phyloP scores from a whole-genome alignment of 2,329 filamentous ascomycete species.

The Atkinsonella hypoxylon region DNA sequence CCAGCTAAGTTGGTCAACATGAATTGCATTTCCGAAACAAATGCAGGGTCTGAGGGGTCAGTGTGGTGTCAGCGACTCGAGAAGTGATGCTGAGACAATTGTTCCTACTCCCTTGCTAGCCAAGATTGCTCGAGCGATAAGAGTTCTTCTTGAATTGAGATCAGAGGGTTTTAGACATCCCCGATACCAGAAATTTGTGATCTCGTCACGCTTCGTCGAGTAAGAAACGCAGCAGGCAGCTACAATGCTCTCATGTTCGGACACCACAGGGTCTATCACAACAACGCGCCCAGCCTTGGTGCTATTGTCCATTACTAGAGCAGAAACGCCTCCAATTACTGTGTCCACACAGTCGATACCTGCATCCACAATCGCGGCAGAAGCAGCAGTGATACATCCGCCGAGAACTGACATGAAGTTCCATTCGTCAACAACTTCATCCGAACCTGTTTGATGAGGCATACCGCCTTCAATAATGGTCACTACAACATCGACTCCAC shows the following conservation, averaged over 20 bases:
- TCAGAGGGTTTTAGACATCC: slow-evolving; percentile 42
- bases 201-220: slow-evolving; percentile 73
- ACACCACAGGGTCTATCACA: slow-evolving; percentile 71
- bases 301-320: slow-evolving; percentile 43
- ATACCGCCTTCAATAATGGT: slow-evolving; percentile 92
- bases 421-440: slow-evolving; percentile 54
- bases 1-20: neutral
- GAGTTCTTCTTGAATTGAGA: slow-evolving; percentile 17
- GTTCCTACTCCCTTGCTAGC: slow-evolving; percentile 26
- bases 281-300: slow-evolving; percentile 28
- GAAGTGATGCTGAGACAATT: slow-evolving; percentile 21
- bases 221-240: slow-evolving; percentile 88
- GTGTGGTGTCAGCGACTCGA: slow-evolving; percentile 19
- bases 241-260: slow-evolving; percentile 64
- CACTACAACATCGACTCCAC: slow-evolving; percentile 86
- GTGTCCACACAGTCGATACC: slow-evolving; percentile 93
- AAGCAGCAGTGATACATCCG: slow-evolving; percentile 86
- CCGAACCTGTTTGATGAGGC: slow-evolving; percentile 42
- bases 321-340: slow-evolving; percentile 80
- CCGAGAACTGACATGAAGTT: slow-evolving; percentile 85
- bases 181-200: slow-evolving; percentile 92
- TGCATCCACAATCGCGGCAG: slow-evolving; percentile 84
- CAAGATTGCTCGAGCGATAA: slow-evolving; percentile 29
- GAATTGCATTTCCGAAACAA: neutral
- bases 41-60: neutral